Conservation (phyloP, 768 basidiomycete species). For the Termitomyces sp. region DNA sequence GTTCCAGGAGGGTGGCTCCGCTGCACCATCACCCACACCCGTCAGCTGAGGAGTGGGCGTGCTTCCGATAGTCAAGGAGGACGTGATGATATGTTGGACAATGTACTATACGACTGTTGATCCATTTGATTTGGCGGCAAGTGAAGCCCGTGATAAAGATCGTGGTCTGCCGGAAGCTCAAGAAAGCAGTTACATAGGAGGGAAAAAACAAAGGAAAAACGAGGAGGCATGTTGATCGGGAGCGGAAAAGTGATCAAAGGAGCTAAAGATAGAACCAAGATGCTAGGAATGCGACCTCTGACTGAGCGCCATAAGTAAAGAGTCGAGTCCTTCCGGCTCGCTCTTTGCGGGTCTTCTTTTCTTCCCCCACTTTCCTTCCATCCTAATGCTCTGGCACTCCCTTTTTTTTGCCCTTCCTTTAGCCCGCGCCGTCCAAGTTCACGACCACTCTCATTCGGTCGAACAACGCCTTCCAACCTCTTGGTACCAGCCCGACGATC, state of each 20-base stretch:
- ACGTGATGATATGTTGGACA: neutral
- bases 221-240: neutral
- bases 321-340: neutral
- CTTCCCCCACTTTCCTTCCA: neutral
- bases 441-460: conserved; percentile 24
- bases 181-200: no score
- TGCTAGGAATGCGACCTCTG: neutral
- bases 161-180: no score
- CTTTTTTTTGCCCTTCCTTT: conserved; percentile 21
- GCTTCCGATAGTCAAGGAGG: neutral
- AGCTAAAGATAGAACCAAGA: neutral
- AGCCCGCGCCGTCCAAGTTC: conserved; percentile 17
- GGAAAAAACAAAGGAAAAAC: neutral
- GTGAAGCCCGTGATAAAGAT: neutral
- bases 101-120: neutral
- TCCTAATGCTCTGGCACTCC: conserved; percentile 15
- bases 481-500: conserved; percentile 63
- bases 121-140: neutral
- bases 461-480: conserved; percentile 25
- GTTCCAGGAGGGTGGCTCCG: conserved; percentile 26
- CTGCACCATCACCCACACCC: conserved; percentile 26
- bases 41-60: neutral
- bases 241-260: neutral
- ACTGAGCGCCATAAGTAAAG: neutral
- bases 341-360: neutral